Percentiles rank a stretch among this genome's conserved stretches.
phyloP scores from a whole-genome alignment of 345 rosid species.

The Ceriops tagal region DNA sequence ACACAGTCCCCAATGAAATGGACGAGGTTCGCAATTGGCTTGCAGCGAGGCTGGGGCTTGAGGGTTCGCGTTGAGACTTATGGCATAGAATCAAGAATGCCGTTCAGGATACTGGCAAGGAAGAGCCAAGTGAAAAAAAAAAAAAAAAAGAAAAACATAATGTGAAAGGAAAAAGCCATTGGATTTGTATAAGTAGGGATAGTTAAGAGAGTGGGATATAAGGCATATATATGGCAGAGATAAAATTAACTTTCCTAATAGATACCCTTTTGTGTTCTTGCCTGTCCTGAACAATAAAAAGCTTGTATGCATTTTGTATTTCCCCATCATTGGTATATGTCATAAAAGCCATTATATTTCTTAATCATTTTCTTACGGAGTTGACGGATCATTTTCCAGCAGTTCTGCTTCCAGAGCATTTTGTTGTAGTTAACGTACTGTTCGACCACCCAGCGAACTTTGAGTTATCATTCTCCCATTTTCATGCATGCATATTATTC shows the following conservation, averaged over 20 bases:
- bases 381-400: slow-evolving; percentile 6
- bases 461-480: background rate
- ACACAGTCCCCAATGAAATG: slow-evolving; percentile 83
- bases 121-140: slow-evolving; percentile 14
- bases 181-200: slow-evolving; percentile 20
- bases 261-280: slow-evolving; percentile 22
- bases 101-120: slow-evolving; percentile 15
- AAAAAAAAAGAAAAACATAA: background rate
- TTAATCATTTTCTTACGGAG: slow-evolving; percentile 12
- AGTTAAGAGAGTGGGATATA: slow-evolving; percentile 17
- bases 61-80: slow-evolving; percentile 42
- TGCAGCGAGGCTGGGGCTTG: slow-evolving; percentile 62
- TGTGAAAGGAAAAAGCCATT: slow-evolving; percentile 10
- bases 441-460: slow-evolving; percentile 5
- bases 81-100: slow-evolving; percentile 12
- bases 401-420: slow-evolving; percentile 20
- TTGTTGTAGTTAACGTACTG: slow-evolving; percentile 6
- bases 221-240: slow-evolving; percentile 22
- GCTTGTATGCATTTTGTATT: slow-evolving; percentile 7
- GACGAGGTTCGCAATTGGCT: slow-evolving; percentile 78
- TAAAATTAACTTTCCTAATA: slow-evolving; percentile 24
- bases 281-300: slow-evolving; percentile 33
- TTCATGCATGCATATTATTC: background rate
- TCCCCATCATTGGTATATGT: no score
- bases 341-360: slow-evolving; percentile 1